These are phyloP conservation scores for Cyclotella choctawhatcheeana DNA, from an alignment of 108 stramenopile genomes.

Conservation along the genomic window DNA sequence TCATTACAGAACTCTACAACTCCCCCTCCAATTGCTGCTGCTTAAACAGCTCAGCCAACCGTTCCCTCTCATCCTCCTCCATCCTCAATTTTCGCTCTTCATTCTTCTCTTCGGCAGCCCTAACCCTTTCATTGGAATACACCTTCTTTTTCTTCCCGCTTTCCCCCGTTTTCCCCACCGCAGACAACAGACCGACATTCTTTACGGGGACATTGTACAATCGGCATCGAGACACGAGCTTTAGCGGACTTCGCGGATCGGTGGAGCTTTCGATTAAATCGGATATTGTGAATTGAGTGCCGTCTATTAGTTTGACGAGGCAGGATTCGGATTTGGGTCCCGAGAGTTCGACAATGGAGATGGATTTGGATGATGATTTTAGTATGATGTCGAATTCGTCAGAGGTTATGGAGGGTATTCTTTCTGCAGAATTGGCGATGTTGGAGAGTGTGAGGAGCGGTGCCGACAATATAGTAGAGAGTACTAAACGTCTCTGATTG, in stretches of 20 bases:
- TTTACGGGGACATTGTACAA: slow-evolving; percentile 68
- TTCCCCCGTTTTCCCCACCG: slow-evolving; percentile 42
- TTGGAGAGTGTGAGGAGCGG: slow-evolving; percentile 11
- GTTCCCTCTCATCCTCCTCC: slow-evolving; percentile 74
- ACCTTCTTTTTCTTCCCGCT: slow-evolving; percentile 69
- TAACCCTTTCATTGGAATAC: slow-evolving; percentile 78
- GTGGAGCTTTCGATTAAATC: slow-evolving; percentile 73
- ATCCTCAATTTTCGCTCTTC: slow-evolving; percentile 63
- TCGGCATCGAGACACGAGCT: slow-evolving; percentile 74
- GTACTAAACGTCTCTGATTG: slow-evolving; percentile 1
- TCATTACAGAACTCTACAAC: no score
- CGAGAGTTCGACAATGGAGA: slow-evolving; percentile 74
- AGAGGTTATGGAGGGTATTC: slow-evolving; percentile 74
- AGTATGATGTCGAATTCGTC: slow-evolving; percentile 79
- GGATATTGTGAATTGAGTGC: slow-evolving; percentile 76
- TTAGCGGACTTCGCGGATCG: slow-evolving; percentile 81
- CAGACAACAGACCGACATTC: slow-evolving; percentile 58
- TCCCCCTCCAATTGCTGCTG: slow-evolving; percentile 37
- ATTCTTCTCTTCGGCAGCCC: slow-evolving; percentile 73
- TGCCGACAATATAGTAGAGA: background rate
- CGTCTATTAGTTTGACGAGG: slow-evolving; percentile 74
- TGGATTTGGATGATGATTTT: slow-evolving; percentile 64
- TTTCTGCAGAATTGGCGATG: slow-evolving; percentile 32
- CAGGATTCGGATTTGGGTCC: slow-evolving; percentile 76
- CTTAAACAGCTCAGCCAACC: slow-evolving; percentile 59